phyloP scores from a whole-genome alignment of 495 filamentous ascomycete genomes.

The Talaromyces liani region DNA sequence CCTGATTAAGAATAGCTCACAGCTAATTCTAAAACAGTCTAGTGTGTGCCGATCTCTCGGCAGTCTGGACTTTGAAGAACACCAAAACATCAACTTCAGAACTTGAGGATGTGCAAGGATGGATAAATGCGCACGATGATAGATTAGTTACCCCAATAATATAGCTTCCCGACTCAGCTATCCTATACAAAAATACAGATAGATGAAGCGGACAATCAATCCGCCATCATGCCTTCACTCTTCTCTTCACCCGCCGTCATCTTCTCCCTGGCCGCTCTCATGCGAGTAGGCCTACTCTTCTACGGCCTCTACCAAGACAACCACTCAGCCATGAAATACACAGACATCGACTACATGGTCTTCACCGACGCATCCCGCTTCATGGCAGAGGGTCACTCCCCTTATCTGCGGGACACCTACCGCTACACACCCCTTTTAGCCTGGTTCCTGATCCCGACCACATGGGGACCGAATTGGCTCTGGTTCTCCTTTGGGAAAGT shows the following conservation, averaged over 20 bases:
- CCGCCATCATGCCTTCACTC: conserved; percentile 18
- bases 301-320: conserved; percentile 91
- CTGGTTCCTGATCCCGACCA: conserved; percentile 80
- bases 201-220: neutral
- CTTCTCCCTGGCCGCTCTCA: conserved; percentile 57
- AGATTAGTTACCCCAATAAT: neutral
- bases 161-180: neutral
- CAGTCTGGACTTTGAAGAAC: neutral
- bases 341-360: conserved; percentile 97
- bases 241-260: conserved; percentile 45
- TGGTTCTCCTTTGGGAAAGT: conserved; percentile 86
- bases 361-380: conserved; percentile 95
- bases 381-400: conserved; percentile 54
- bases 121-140: neutral
- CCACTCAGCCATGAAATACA: conserved; percentile 87
- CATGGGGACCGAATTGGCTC: conserved; percentile 40
- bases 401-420: conserved; percentile 88
- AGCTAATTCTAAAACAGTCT: neutral
- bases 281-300: conserved; percentile 65
- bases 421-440: conserved; percentile 92
- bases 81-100: neutral
- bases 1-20: neutral
- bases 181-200: too few species aligned
- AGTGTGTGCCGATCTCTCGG: neutral
- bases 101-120: neutral